A percentile compares a stretch with the other conserved stretches of the same genome.
These are phyloP conservation scores for Vigna angularis DNA, from an alignment of 306 rosid species.

Conservation along the genomic window DNA sequence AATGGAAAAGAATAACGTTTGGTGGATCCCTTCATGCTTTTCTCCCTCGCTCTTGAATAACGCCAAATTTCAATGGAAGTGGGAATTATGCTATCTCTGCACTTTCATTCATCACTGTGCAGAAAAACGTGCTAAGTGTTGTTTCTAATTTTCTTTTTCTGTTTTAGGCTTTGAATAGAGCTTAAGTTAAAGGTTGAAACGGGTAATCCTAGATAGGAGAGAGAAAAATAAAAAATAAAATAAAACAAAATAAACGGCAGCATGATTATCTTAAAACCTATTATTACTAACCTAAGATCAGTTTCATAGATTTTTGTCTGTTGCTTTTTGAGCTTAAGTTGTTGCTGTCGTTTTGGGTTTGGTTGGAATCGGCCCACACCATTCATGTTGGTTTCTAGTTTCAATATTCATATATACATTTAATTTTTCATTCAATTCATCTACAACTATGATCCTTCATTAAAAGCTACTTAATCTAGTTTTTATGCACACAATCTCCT, in stretches of 20 bases:
- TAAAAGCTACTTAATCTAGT: no score
- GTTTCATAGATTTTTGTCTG: constrained; percentile 37
- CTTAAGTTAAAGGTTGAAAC: constrained; percentile 28
- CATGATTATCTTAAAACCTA: background rate
- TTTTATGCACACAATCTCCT: no score
- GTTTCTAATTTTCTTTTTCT: background rate
- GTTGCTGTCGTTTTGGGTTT: background rate
- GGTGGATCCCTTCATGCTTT: constrained; percentile 50
- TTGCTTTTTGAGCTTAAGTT: background rate
- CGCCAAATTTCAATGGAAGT: constrained; percentile 50
- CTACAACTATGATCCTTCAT: no score
- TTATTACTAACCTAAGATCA: background rate
- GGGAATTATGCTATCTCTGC: constrained; percentile 31
- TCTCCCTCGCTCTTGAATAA: constrained; percentile 34
- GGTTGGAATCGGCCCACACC: constrained; percentile 17
- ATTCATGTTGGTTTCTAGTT: background rate
- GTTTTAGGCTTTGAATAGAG: background rate
- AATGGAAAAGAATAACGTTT: constrained; percentile 43
- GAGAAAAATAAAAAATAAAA: constrained; percentile 1
- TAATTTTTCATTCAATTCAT: no score
- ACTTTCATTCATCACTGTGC: constrained; percentile 1
- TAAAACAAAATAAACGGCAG: background rate
- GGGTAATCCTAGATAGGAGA: background rate
- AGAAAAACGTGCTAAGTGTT: constrained; percentile 26
- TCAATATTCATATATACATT: background rate